A percentile compares a stretch with the other conserved stretches of the same genome.
phyloP scores from a whole-genome alignment of 2,329 filamentous ascomycete genomes.

The Botrytis cinerea region DNA sequence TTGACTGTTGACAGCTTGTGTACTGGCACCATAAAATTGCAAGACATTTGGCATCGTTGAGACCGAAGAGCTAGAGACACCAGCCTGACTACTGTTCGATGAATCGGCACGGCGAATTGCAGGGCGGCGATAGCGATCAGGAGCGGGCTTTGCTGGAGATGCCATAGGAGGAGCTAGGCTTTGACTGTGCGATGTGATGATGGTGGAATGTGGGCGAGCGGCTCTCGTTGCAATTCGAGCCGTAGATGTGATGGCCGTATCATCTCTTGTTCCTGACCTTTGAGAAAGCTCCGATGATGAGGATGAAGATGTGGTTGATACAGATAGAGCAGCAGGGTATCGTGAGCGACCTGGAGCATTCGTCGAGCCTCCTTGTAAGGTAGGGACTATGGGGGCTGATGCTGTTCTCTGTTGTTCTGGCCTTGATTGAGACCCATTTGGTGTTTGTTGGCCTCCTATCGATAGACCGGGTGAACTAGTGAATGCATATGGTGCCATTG shows the following conservation, averaged over 20 bases:
- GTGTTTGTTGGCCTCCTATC: slow-evolving; percentile 44
- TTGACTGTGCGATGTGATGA: slow-evolving; percentile 48
- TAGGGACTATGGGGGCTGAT: slow-evolving; percentile 53
- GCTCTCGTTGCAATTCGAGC: slow-evolving; percentile 33
- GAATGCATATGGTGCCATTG: slow-evolving; percentile 77
- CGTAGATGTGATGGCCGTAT: slow-evolving; percentile 50
- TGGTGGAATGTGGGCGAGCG: slow-evolving; percentile 44
- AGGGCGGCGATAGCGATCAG: slow-evolving; percentile 79
- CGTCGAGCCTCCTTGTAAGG: slow-evolving; percentile 40
- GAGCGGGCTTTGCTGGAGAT: slow-evolving; percentile 65
- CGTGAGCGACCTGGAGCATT: slow-evolving; percentile 44
- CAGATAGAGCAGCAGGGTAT: slow-evolving; percentile 53
- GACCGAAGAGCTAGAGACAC: slow-evolving; percentile 44
- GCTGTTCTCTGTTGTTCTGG: slow-evolving; percentile 54
- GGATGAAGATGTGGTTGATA: slow-evolving; percentile 47
- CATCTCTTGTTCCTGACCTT: slow-evolving; percentile 53
- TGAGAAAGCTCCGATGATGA: slow-evolving; percentile 43
- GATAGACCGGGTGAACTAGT: slow-evolving; percentile 68
- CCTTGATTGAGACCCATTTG: slow-evolving; percentile 51
- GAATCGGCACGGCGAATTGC: slow-evolving; percentile 53
- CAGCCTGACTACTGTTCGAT: slow-evolving; percentile 33
- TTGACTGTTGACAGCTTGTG: slow-evolving; percentile 35
- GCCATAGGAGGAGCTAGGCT: slow-evolving; percentile 49
- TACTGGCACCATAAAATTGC: slow-evolving; percentile 55
- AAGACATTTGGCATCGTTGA: slow-evolving; percentile 57